These are phyloP conservation scores for Hypericum androsaemum DNA, from an alignment of 345 rosid genomes.

Conservation along the genomic window DNA sequence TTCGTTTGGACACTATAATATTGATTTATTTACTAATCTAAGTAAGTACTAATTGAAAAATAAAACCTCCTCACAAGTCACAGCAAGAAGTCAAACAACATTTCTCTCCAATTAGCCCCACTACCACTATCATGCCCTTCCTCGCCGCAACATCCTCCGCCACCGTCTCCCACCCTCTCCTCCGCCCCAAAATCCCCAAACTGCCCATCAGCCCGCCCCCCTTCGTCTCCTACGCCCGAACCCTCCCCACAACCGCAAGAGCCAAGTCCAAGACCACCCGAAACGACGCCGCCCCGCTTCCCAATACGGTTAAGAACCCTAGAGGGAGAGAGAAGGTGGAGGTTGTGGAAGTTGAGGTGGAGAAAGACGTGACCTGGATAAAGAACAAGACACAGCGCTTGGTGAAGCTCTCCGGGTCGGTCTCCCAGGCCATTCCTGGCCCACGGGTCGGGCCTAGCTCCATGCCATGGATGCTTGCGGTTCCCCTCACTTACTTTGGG, in stretches of 20 bases:
- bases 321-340: constrained; percentile 29
- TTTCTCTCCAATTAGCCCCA: too few relatives aligned
- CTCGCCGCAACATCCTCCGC: constrained; percentile 5
- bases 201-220: constrained; percentile 12
- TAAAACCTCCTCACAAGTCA: too few relatives aligned
- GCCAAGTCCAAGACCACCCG: constrained; percentile 22
- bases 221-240: constrained; percentile 9
- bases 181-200: constrained; percentile 18
- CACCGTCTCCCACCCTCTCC: constrained; percentile 18
- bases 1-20: too few relatives aligned
- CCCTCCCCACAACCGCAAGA: neutral
- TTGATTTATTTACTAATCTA: too few relatives aligned
- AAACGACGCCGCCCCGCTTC: neutral
- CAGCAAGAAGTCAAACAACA: too few relatives aligned
- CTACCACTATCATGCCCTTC: neutral
- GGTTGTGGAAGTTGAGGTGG: constrained; percentile 36
- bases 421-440: constrained; percentile 88
- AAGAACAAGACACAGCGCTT: constrained; percentile 87
- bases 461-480: constrained; percentile 87
- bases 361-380: constrained; percentile 87
- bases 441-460: constrained; percentile 87
- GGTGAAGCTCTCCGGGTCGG: constrained; percentile 86
- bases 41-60: too few relatives aligned
- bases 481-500: constrained; percentile 73
- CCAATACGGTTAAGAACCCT: constrained; percentile 11